A percentile compares a stretch with the other conserved stretches of the same genome.
Conservation (phyloP, 139 green algal species). For the Coccomyxa sp. region DNA sequence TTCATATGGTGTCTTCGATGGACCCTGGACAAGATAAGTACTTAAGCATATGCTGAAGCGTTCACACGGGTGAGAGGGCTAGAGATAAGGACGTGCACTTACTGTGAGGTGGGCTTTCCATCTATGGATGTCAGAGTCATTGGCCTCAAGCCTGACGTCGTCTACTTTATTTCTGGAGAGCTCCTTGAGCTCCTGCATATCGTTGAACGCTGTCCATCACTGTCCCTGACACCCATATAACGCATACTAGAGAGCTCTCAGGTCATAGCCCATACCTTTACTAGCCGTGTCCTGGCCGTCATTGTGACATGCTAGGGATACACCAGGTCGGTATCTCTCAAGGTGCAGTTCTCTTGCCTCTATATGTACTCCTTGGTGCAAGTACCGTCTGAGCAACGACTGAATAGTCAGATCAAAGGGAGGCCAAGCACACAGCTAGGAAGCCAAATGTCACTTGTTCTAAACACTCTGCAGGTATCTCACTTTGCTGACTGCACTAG, state of each 20-base stretch:
- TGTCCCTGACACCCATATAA: background rate
- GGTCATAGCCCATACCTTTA: background rate
- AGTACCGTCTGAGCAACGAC: no score
- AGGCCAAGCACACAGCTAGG: no score
- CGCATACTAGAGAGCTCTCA: background rate
- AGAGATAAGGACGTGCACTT: background rate
- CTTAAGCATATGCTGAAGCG: background rate
- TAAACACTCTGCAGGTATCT: no score
- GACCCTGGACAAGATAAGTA: constrained; percentile 49
- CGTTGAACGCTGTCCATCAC: background rate
- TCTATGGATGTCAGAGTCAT: constrained; percentile 62
- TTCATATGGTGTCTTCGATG: constrained; percentile 82
- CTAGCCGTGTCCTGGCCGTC: background rate
- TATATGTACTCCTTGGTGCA: no score
- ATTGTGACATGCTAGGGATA: no score
- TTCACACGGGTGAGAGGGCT: background rate
- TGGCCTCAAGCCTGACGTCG: constrained; percentile 60
- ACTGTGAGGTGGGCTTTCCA: constrained; percentile 63
- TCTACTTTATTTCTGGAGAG: background rate
- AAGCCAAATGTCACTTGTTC: no score
- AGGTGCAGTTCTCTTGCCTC: no score
- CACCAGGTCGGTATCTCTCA: no score
- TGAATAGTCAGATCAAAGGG: no score
- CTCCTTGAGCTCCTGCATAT: background rate
- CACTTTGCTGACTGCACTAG: no score